Percentiles rank a stretch among this genome's conserved stretches.
phyloP scores from a whole-genome alignment of 768 basidiomycete genomes.

The Russula lepida region DNA sequence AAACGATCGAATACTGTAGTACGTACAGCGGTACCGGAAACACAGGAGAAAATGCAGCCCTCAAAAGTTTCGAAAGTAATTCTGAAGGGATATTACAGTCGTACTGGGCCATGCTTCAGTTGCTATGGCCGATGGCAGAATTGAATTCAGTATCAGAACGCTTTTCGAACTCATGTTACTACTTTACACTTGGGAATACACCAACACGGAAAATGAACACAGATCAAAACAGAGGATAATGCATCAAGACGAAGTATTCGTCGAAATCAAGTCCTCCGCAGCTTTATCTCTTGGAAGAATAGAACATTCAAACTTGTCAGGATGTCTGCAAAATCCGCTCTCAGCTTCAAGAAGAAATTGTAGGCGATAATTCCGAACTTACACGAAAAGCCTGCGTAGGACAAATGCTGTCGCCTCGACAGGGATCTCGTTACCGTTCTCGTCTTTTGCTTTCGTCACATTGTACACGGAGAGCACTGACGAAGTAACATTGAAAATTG shows the following conservation, averaged over 20 bases:
- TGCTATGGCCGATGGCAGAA: no score
- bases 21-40: no score
- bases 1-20: no score
- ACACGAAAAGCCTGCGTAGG: neutral
- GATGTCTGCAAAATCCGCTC: neutral
- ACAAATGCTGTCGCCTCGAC: neutral
- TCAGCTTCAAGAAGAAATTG: neutral
- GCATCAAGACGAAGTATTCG: neutral
- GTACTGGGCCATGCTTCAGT: no score
- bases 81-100: no score
- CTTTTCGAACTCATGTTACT: no score
- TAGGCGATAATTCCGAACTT: neutral
- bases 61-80: no score
- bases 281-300: constrained; percentile 6
- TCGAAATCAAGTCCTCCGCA: constrained; percentile 5
- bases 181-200: no score
- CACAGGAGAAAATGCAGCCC: no score
- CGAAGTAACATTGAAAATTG: constrained; percentile 14
- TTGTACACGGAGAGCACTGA: constrained; percentile 12
- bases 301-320: constrained; percentile 6
- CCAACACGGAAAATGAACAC: no score
- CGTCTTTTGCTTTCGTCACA: constrained; percentile 14
- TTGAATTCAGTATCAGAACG: no score
- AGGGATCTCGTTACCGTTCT: constrained; percentile 7
- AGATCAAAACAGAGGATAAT: no score